Percentiles rank a stretch among this genome's conserved stretches.
phyloP scores from a whole-genome alignment of 2,329 filamentous ascomycete genomes.

The Aspergillus pseudoviridinutans region DNA sequence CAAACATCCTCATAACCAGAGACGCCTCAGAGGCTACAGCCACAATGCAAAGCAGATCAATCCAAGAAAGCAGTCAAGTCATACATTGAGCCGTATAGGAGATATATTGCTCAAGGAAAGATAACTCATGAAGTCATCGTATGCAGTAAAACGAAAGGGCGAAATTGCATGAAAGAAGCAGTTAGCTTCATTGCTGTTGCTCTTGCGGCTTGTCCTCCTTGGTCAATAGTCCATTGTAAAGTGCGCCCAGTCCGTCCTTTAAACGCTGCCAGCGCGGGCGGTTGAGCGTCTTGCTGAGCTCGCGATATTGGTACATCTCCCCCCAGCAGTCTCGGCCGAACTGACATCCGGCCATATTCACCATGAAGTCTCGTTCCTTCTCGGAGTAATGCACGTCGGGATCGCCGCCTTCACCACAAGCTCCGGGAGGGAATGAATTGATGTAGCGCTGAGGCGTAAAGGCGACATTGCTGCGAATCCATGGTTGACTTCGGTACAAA shows the following conservation, averaged over 20 bases:
- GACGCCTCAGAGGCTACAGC: not conserved
- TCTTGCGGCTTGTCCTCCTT: slow-evolving; percentile 6
- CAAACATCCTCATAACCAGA: not conserved
- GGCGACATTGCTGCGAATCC: slow-evolving; percentile 81
- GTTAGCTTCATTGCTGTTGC: not conserved
- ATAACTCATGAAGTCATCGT: not conserved
- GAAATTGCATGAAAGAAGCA: not conserved
- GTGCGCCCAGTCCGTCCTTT: slow-evolving; percentile 24
- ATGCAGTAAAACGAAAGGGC: not conserved
- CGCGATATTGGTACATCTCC: slow-evolving; percentile 93
- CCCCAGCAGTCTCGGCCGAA: slow-evolving; percentile 97
- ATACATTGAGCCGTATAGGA: not conserved
- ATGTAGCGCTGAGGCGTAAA: slow-evolving; percentile 90
- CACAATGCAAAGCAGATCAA: not conserved
- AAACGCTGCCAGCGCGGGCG: slow-evolving; percentile 71
- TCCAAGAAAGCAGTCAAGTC: not conserved
- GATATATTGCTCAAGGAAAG: not conserved
- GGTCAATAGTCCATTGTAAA: slow-evolving; percentile 21
- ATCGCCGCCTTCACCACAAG: slow-evolving; percentile 64
- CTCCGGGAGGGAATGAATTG: slow-evolving; percentile 89
- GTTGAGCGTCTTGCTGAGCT: slow-evolving; percentile 87
- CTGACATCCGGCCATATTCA: slow-evolving; percentile 98
- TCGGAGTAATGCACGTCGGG: slow-evolving; percentile 79
- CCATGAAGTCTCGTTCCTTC: slow-evolving; percentile 82
- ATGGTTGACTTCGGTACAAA: slow-evolving; percentile 85